A percentile compares a stretch with the other conserved stretches of the same genome.
These are phyloP conservation scores for Bigelowiella natans DNA, from an alignment of 78 protist species.

Conservation along the genomic window DNA sequence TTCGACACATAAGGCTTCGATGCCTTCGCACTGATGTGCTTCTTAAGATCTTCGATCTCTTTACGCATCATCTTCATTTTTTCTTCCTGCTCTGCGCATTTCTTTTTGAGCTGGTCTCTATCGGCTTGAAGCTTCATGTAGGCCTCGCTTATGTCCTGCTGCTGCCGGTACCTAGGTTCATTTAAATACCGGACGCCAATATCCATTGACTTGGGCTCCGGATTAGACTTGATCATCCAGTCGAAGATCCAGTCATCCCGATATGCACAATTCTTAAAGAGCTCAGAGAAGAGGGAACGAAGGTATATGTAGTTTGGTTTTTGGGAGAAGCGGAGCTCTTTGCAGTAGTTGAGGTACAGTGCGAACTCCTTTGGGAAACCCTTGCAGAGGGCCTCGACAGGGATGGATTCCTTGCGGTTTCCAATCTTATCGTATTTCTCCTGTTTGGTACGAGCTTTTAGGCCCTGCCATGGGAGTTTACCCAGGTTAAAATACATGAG, in stretches of 20 bases:
- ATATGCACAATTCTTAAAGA: not conserved
- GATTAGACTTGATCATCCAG: not conserved
- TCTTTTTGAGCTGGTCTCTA: too few species aligned
- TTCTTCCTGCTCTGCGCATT: too few species aligned
- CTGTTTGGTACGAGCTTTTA: slow-evolving; percentile 68
- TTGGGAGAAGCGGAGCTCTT: slow-evolving; percentile 53
- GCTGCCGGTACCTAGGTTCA: too few species aligned
- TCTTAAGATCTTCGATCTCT: too few species aligned
- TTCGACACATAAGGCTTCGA: too few species aligned
- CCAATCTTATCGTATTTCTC: slow-evolving; percentile 86
- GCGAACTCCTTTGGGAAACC: slow-evolving; percentile 50
- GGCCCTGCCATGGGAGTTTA: slow-evolving; percentile 11
- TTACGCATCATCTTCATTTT: too few species aligned
- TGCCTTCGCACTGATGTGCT: too few species aligned
- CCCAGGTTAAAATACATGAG: slow-evolving; percentile 18
- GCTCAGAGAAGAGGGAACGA: not conserved
- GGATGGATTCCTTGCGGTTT: slow-evolving; percentile 75
- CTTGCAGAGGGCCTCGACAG: slow-evolving; percentile 67
- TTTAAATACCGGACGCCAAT: too few species aligned
- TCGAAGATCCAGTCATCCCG: not conserved
- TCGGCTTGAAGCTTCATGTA: too few species aligned
- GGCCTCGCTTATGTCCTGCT: too few species aligned
- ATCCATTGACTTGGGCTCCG: too few species aligned
- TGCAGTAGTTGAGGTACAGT: slow-evolving; percentile 45
- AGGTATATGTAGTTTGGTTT: slow-evolving; percentile 84